Conservation (phyloP, 352 stramenopile species). For the Pythium periplocum region DNA sequence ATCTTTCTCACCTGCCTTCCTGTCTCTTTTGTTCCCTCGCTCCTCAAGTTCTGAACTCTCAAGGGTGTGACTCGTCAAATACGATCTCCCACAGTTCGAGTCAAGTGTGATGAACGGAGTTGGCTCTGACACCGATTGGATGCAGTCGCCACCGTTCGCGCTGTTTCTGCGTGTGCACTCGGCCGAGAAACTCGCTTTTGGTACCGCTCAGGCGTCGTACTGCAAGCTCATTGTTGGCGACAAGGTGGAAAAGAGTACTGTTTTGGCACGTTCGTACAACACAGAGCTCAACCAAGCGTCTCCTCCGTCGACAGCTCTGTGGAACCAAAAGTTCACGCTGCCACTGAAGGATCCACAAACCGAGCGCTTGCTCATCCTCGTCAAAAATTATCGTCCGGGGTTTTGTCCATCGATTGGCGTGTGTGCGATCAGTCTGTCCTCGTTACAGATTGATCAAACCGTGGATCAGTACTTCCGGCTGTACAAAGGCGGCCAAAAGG, state of each 20-base stretch:
- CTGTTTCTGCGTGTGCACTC: conserved; percentile 70
- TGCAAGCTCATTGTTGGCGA: conserved; percentile 71
- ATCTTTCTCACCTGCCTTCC: no score
- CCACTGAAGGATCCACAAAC: conserved; percentile 34
- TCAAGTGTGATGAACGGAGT: no score
- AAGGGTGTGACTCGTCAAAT: no score
- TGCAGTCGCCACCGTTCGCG: conserved; percentile 24
- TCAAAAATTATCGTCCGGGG: conserved; percentile 64
- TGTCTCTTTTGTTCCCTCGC: no score
- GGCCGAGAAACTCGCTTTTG: conserved; percentile 32
- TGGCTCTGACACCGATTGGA: no score
- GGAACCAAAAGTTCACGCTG: conserved; percentile 77
- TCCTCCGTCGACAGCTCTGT: conserved; percentile 30
- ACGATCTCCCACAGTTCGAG: no score
- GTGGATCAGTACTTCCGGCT: conserved; percentile 59
- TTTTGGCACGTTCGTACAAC: no score
- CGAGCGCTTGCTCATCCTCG: conserved; percentile 60
- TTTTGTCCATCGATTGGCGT: conserved; percentile 58
- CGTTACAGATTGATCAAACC: conserved; percentile 35
- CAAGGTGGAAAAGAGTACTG: conserved; percentile 10
- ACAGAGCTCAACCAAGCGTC: no score
- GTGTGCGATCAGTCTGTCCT: conserved; percentile 46
- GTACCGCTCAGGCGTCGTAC: conserved; percentile 43
- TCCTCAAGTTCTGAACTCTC: no score
- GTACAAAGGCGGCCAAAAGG: conserved; percentile 32